Evolutionary conservation across 2,329 filamentous ascomycete genomes (phyloP), one percentile per base, ranked within the genome.

Genomic region (Daldinia sp.): DNA sequence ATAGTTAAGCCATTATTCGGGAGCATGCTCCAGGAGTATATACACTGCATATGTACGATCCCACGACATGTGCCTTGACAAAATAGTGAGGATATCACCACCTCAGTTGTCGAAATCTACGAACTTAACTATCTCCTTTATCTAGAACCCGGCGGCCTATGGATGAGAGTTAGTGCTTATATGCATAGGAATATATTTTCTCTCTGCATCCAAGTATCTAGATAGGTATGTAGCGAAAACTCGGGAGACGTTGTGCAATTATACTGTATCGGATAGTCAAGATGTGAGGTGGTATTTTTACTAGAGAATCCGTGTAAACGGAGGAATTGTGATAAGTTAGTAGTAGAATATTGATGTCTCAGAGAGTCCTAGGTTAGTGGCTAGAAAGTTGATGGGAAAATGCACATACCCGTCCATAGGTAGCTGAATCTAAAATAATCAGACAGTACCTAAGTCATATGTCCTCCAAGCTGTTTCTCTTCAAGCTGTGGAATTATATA

Each of bases 1-100:
- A 48, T 28, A 28, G 6, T 28, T 15, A 48, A 20, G 23, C 23
- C 44, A 48, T 10, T n/a, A 26, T 23, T 6, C 51, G 51, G 12
- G 30, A 39, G 51, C 7, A 54, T 54, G 20, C n/a, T 54, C 37
- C 50, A 30, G 50, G 15, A 35, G 35, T 18, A 53, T 30, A 13
- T 28, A 33, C 35, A 35, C 6, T 2, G n/a, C 15, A 53, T 18
- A 26, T 35, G 15, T 18, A 6, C 0, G 7, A 35, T 10, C 28
- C 28, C 15, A 13, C n/a, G 20, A 28, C 26, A 15, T 18, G 12
- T 33, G 13, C 44, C 28, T 48, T 48, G 44, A n/a, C n/a, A n/a
- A n/a, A n/a, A n/a, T n/a, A n/a, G n/a, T n/a, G n/a, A n/a, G n/a
- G n/a, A n/a, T n/a, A n/a, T n/a, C n/a, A n/a, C n/a, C n/a, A n/a